Conservation (phyloP, 371 early-diverging fungal species). For the Enterospora canceri region DNA sequence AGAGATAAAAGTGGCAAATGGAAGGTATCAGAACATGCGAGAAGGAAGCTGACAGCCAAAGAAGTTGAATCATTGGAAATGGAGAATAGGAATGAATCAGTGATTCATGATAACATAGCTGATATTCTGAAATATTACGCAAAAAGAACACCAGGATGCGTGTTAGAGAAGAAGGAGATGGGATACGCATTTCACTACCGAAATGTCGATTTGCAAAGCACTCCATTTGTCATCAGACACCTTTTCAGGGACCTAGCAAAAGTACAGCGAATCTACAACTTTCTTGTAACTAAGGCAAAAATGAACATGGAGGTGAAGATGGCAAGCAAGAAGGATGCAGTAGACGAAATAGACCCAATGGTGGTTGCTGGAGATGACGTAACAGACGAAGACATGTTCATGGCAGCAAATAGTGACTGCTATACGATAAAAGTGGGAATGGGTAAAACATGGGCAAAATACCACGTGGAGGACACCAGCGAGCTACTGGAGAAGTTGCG, state of each 20-base stretch:
- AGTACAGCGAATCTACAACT: background rate
- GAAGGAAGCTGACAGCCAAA: constrained; percentile 15
- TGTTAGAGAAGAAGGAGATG: constrained; percentile 51
- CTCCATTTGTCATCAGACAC: constrained; percentile 17
- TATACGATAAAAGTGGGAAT: constrained; percentile 32
- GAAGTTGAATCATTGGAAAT: background rate
- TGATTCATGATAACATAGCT: background rate
- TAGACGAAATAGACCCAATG: constrained; percentile 19
- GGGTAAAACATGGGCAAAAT: constrained; percentile 1
- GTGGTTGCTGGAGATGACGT: constrained; percentile 54
- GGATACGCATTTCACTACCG: constrained; percentile 55
- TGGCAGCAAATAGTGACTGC: constrained; percentile 3
- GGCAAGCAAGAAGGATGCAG: constrained; percentile 41
- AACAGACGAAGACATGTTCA: constrained; percentile 57
- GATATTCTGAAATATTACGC: constrained; percentile 37
- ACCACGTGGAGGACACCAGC: background rate
- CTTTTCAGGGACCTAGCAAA: constrained; percentile 22
- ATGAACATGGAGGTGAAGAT: constrained; percentile 45
- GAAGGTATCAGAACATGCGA: constrained; percentile 27
- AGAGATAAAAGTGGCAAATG: constrained; percentile 39
- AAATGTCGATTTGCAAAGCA: background rate
- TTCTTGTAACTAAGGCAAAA: constrained; percentile 46
- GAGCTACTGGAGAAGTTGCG: constrained; percentile 1
- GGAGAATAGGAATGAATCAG: background rate
- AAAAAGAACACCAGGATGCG: constrained; percentile 49